These are phyloP conservation scores for Ophiostoma novo-ulmi DNA, from an alignment of 2,329 filamentous ascomycete species.

Conservation along the genomic window DNA sequence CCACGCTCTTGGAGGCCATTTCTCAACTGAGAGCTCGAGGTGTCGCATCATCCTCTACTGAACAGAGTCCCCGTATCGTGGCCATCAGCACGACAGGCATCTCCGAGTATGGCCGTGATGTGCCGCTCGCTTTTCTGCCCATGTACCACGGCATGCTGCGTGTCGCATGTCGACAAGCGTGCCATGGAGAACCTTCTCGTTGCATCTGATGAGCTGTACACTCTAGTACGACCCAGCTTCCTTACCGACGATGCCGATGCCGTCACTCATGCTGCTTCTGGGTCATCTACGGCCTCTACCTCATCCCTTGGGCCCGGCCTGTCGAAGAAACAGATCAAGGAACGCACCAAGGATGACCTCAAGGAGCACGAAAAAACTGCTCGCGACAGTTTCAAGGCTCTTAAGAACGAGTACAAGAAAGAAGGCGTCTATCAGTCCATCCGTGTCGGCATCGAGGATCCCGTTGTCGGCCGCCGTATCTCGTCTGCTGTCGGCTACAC, in stretches of 20 bases:
- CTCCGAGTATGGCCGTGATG: constrained; percentile 36
- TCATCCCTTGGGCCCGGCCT: background rate
- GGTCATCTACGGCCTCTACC: background rate
- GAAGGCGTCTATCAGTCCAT: constrained; percentile 11
- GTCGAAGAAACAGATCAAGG: background rate
- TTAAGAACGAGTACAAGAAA: constrained; percentile 23
- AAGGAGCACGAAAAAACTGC: constrained; percentile 7
- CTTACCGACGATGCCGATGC: background rate
- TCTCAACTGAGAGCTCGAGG: background rate
- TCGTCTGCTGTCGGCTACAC: constrained; percentile 39
- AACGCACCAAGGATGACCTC: background rate
- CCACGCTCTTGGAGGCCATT: constrained; percentile 35
- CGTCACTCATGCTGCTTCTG: background rate
- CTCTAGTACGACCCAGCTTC: background rate
- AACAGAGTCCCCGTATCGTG: constrained; percentile 30
- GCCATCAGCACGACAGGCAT: constrained; percentile 44
- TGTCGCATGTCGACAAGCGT: constrained; percentile 42
- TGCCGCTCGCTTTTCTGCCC: constrained; percentile 39
- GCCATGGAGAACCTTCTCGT: constrained; percentile 40
- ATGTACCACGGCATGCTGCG: constrained; percentile 39
- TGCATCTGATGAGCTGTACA: background rate
- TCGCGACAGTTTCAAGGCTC: constrained; percentile 32
- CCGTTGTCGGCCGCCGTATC: constrained; percentile 31
- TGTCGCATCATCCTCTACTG: background rate
- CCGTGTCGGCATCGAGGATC: constrained; percentile 33